Percentiles rank a stretch among this genome's conserved stretches.
Conservation (phyloP, 2,329 filamentous ascomycete species). For the Scedosporium apiospermum region DNA sequence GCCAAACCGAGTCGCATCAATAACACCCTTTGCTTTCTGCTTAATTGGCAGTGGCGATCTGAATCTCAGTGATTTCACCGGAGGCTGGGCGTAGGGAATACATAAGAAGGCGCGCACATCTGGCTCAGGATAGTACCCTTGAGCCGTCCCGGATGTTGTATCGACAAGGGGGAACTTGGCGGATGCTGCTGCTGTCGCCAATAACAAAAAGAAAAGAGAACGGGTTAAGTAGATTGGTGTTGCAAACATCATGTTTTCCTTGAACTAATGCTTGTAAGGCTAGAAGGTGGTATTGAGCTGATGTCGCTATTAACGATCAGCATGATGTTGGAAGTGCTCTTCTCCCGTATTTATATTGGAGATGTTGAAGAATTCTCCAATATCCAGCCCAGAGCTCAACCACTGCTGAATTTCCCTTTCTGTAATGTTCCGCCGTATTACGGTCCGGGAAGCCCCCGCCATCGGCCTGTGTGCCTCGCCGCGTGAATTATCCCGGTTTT, state of each 20-base stretch:
- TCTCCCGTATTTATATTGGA: too few species aligned
- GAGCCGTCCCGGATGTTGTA: constrained; percentile 9
- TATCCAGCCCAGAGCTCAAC: too few species aligned
- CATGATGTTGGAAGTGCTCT: too few species aligned
- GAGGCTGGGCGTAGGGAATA: constrained; percentile 29
- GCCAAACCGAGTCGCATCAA: constrained; percentile 30
- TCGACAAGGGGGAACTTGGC: not conserved
- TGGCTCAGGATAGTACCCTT: constrained; percentile 21
- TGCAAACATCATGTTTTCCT: not conserved
- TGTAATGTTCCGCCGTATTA: too few species aligned
- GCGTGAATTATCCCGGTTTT: too few species aligned
- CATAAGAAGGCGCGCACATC: constrained; percentile 31
- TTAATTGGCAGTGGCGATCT: constrained; percentile 26
- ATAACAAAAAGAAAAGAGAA: not conserved
- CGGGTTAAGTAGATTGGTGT: not conserved
- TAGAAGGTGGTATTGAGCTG: too few species aligned
- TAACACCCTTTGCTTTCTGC: constrained; percentile 25
- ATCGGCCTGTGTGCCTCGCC: too few species aligned
- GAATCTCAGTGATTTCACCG: constrained; percentile 24
- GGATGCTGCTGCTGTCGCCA: not conserved
- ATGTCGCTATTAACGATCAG: too few species aligned
- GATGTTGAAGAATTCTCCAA: too few species aligned
- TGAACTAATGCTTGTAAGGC: too few species aligned
- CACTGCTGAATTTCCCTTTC: too few species aligned
- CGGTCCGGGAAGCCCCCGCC: too few species aligned